Evolutionary conservation across 345 rosid species (phyloP), one percentile per base, ranked within the genome.

Genomic region (Crucihimalaya himalaica): DNA sequence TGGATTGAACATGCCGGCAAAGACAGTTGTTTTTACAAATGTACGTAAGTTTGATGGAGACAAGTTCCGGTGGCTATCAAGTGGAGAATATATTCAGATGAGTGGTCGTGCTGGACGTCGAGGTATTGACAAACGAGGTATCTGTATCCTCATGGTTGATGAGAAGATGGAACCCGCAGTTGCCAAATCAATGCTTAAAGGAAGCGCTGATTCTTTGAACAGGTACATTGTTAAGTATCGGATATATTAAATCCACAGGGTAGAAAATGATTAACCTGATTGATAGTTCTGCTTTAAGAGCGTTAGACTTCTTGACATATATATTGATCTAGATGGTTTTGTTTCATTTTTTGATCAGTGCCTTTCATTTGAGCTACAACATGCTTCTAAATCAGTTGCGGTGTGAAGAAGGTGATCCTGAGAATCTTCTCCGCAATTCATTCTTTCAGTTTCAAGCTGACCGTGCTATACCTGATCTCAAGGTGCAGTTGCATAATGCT

Each of bases 81-180:
- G 99, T 81, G 99, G 98, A 74, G 98, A 92, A 78, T 95, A 95
- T 78, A 88, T 92, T 70, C 99, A 95, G 66, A 95, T 95, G 97
- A 95, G 99, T 76, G 99, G 99, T 25, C 93, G 99, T 71, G 99
- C 99, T 63, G 99, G 99, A 80, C 97, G 98, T 81, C 92, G 98
- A 82, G 99, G 99, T 66, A 90, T 95, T 81, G 99, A 95, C 82
- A 90, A 84, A 16, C 89, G 96, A 43, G 98, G 99, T 73, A 73
- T 95, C 72, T 95, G 99, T 76, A 88, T 95, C 77, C 96, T 95
- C 58, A 92, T 95, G 98, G 84, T 92, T 78, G 97, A 92, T 67
- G 99, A 95, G 84, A 92, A 89, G 83, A 78, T 95, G 84, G 99
- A 95, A 76, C 98, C 99, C 29, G 80, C 97, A 34, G 90, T 96